Evolutionary conservation across 164 flowering plant genomes (phyloP).

Genomic region (Paratinospora sagittata): DNA sequence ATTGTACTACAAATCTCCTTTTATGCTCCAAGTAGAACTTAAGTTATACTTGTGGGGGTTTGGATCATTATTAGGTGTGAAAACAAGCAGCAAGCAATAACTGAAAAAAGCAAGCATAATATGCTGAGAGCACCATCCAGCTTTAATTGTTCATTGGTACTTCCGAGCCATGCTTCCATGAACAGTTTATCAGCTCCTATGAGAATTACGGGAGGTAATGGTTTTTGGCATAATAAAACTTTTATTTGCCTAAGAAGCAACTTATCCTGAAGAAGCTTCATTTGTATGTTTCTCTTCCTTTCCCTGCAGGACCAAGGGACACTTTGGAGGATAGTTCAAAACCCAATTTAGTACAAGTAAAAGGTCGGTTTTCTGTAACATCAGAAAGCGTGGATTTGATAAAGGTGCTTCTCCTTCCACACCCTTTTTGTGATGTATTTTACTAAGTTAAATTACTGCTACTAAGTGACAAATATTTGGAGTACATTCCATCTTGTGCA

Average conservation of each 20-base stretch:
- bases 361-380: constrained; percentile 92
- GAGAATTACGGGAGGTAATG: constrained; percentile 77
- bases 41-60: constrained; percentile 4
- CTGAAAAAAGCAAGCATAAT: constrained; percentile 40
- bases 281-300: not conserved
- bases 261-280: not conserved
- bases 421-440: not conserved
- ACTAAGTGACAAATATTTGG: constrained; percentile 28
- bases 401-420: constrained; percentile 43
- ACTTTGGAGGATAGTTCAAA: constrained; percentile 81
- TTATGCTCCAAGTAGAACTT: not conserved
- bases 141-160: constrained; percentile 86
- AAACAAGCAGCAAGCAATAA: constrained; percentile 36
- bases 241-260: no score
- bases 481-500: constrained; percentile 71
- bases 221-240: not conserved
- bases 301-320: constrained; percentile 61
- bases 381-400: constrained; percentile 84
- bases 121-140: constrained; percentile 64
- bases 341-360: constrained; percentile 78
- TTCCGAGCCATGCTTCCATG: constrained; percentile 87
- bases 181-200: constrained; percentile 96
- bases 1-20: not conserved
- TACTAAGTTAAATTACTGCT: not conserved
- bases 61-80: constrained; percentile 42